Evolutionary conservation across 129 eudicot genomes (phyloP).

Genomic region (Flaveria robusta): DNA sequence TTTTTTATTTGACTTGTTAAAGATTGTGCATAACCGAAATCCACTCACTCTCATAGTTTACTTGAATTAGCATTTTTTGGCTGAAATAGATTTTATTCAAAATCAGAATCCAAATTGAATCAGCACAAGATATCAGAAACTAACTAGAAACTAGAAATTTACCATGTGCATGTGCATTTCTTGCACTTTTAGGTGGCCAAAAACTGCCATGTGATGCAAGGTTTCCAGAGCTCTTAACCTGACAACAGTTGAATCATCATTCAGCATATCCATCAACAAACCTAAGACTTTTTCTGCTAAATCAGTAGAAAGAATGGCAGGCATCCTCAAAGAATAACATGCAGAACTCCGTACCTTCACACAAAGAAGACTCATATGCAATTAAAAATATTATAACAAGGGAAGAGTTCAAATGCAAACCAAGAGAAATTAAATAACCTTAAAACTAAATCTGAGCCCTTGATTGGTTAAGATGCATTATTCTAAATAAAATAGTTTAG

Average conservation of each 20-base stretch:
- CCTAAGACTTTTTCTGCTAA: conserved; percentile 63
- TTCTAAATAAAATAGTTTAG: background rate
- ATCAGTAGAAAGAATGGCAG: conserved; percentile 48
- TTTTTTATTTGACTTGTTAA: background rate
- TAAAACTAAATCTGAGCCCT: too few relatives aligned
- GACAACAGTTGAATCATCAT: conserved; percentile 73
- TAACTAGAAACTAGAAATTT: conserved; percentile 28
- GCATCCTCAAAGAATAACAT: conserved; percentile 62
- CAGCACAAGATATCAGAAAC: conserved; percentile 19
- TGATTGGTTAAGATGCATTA: too few relatives aligned
- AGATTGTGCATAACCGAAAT: background rate
- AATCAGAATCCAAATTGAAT: background rate
- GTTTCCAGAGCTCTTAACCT: conserved; percentile 71
- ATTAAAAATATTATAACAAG: background rate
- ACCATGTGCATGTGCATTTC: conserved; percentile 79
- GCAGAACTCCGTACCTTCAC: conserved; percentile 84
- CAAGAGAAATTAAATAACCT: too few relatives aligned
- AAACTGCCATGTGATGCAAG: conserved; percentile 60
- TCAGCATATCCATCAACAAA: conserved; percentile 67
- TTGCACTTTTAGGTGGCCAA: conserved; percentile 57
- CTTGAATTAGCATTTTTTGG: background rate
- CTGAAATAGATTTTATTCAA: background rate
- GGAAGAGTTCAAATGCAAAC: too few relatives aligned
- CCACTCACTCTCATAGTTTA: background rate
- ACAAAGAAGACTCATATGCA: conserved; percentile 14